Conservation (phyloP, 108 stramenopile genomes). For the Pinguiococcus pyrenoidosus region DNA sequence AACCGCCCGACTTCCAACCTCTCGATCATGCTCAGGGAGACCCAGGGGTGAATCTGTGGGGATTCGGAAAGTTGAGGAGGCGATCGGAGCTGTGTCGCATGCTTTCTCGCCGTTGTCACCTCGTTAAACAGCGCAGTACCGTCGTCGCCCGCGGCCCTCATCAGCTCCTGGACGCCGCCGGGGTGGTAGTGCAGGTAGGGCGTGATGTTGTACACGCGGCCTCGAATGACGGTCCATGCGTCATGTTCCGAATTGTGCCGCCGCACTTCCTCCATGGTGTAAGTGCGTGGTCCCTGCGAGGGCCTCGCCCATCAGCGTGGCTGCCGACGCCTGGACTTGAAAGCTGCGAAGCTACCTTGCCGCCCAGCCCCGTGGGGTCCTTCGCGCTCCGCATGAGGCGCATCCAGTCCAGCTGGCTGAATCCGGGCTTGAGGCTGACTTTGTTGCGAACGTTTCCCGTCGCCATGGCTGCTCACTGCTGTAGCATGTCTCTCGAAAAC, state of each 20-base stretch:
- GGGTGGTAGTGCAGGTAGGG: conserved; percentile 91
- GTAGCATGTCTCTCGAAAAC: too few species aligned
- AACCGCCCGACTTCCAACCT: too few species aligned
- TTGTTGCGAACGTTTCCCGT: too few species aligned
- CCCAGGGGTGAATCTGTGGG: too few species aligned
- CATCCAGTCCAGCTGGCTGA: conserved; percentile 67
- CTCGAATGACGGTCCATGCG: conserved; percentile 66
- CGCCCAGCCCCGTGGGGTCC: too few species aligned
- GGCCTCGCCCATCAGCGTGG: conserved; percentile 40
- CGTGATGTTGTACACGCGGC: conserved; percentile 75
- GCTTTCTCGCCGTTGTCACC: too few species aligned
- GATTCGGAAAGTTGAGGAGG: too few species aligned
- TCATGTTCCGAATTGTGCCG: conserved; percentile 56
- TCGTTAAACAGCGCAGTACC: conserved; percentile 71
- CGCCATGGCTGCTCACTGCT: too few species aligned
- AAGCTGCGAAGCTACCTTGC: too few species aligned
- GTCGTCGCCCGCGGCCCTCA: conserved; percentile 57
- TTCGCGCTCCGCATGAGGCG: conserved; percentile 36
- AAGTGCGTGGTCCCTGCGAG: conserved; percentile 45
- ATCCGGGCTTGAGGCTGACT: conserved; percentile 53
- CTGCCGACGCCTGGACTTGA: too few species aligned
- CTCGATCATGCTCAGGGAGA: too few species aligned
- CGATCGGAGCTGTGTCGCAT: too few species aligned
- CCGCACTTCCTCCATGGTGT: conserved; percentile 47
- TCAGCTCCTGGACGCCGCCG: conserved; percentile 63